Percentiles rank a stretch among this genome's conserved stretches.
These are phyloP conservation scores for Hsuehochloa calcarea DNA, from an alignment of 176 grass and related monocot genomes.

Conservation along the genomic window DNA sequence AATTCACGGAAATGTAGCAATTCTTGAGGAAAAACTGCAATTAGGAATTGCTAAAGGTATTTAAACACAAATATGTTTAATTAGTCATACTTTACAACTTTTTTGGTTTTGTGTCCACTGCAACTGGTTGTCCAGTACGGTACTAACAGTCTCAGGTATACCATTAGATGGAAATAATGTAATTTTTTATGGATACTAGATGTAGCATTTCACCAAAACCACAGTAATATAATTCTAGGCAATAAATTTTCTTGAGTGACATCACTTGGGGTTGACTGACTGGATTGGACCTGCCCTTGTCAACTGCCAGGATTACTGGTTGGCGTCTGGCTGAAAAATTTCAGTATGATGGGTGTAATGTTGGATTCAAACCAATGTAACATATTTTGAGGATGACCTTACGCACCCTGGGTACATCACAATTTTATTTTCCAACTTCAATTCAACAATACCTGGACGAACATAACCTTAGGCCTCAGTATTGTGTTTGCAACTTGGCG, in stretches of 20 bases:
- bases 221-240: background rate
- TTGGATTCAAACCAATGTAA: background rate
- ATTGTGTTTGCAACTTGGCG: background rate
- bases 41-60: background rate
- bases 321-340: background rate
- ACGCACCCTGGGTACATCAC: background rate
- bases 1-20: background rate
- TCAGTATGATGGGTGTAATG: background rate
- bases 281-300: background rate
- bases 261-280: background rate
- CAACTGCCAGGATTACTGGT: background rate
- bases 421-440: slow-evolving; percentile 23
- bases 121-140: background rate
- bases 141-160: background rate
- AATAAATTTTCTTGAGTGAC: background rate
- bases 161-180: background rate
- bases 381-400: background rate
- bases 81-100: background rate
- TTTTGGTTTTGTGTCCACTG: background rate
- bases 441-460: background rate
- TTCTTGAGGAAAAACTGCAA: background rate
- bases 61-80: background rate
- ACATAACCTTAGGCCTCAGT: background rate
- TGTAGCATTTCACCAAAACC: background rate
- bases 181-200: background rate